Conservation (phyloP, 208 protist genomes). For the Trypanosoma cruzi region DNA sequence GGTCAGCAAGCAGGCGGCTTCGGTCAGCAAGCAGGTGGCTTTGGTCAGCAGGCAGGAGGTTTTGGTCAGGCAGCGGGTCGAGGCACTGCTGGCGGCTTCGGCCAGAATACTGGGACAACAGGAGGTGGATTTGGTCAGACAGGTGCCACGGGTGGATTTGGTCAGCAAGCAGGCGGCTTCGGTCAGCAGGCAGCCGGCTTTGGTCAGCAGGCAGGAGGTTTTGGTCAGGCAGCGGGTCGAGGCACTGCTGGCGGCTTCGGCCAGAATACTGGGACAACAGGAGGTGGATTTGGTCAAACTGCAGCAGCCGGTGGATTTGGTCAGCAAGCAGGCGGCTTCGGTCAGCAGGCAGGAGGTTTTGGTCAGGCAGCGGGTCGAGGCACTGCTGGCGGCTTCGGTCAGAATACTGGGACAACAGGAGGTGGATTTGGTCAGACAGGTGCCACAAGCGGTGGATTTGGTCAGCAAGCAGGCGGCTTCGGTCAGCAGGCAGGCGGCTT, state of each 20-base stretch:
- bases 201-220: slow-evolving; percentile 33
- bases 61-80: slow-evolving; percentile 14
- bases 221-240: slow-evolving; percentile 18
- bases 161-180: slow-evolving; percentile 29
- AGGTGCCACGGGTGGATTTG: slow-evolving; percentile 34
- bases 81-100: slow-evolving; percentile 27
- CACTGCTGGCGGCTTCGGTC: slow-evolving; percentile 49
- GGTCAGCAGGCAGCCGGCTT: slow-evolving; percentile 35
- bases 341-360: slow-evolving; percentile 34
- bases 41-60: neutral
- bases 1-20: slow-evolving; percentile 11
- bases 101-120: slow-evolving; percentile 21
- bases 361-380: slow-evolving; percentile 23
- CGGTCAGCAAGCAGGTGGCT: slow-evolving; percentile 3
- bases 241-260: slow-evolving; percentile 29
- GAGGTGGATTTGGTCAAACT: slow-evolving; percentile 21
- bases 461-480: slow-evolving; percentile 28
- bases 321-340: slow-evolving; percentile 40
- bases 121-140: slow-evolving; percentile 48
- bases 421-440: slow-evolving; percentile 34
- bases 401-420: neutral
- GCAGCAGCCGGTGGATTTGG: slow-evolving; percentile 35
- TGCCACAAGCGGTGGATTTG: slow-evolving; percentile 27
- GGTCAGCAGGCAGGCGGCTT: slow-evolving; percentile 34
- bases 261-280: slow-evolving; percentile 17